These are phyloP conservation scores for Bidens hawaiensis DNA, from an alignment of 140 eudicot genomes.

Conservation along the genomic window DNA sequence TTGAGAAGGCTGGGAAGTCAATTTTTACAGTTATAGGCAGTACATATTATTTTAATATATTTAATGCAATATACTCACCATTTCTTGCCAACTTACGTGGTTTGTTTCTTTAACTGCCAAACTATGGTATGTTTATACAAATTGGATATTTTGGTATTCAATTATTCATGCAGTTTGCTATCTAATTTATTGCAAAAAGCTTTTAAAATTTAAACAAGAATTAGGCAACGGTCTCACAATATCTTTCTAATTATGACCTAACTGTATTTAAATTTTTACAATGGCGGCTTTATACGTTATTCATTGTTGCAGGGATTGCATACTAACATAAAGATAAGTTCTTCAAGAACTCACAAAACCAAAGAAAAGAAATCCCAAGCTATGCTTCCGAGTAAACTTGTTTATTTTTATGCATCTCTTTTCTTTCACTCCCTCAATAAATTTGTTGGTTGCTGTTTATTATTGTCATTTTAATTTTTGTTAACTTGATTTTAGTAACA, in stretches of 20 bases:
- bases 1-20: no score
- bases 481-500: neutral
- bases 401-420: neutral
- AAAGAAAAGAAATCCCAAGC: constrained; percentile 39
- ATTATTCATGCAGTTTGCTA: neutral
- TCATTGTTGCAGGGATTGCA: constrained; percentile 49
- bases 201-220: constrained; percentile 1
- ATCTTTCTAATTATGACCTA: neutral
- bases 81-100: no score
- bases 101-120: no score
- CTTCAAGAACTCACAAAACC: constrained; percentile 30
- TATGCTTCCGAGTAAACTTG: constrained; percentile 40
- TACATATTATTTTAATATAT: no score
- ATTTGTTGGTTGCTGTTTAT: neutral
- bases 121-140: neutral
- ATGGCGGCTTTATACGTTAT: neutral
- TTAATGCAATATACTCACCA: no score
- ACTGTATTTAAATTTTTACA: neutral
- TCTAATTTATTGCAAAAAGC: neutral
- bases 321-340: constrained; percentile 39
- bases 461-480: neutral
- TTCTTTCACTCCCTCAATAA: neutral
- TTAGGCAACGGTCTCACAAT: neutral
- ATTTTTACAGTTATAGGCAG: no score
- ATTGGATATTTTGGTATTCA: neutral